Conservation (phyloP, 352 stramenopile species). For the Salisapilia sapeloensis region DNA sequence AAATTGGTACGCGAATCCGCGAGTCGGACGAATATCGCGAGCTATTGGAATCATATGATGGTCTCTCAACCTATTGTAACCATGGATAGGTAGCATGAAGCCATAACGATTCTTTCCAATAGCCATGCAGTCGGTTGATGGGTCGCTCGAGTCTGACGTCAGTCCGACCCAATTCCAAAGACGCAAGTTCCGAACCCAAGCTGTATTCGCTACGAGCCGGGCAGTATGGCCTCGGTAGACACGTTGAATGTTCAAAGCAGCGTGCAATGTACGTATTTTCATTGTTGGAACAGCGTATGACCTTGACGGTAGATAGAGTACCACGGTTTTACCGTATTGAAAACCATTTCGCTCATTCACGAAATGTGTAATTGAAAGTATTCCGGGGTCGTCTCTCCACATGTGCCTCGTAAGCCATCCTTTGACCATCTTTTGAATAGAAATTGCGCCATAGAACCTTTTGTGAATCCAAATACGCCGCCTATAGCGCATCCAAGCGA, state of each 20-base stretch:
- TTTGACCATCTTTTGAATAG: conserved; percentile 35
- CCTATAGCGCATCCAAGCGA: conserved; percentile 29
- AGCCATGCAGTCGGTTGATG: conserved; percentile 22
- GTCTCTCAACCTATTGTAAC: conserved; percentile 15
- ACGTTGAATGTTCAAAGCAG: conserved; percentile 21
- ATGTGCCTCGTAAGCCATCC: conserved; percentile 47
- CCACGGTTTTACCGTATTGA: conserved; percentile 22
- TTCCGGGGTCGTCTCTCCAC: conserved; percentile 37
- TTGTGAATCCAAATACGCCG: conserved; percentile 21
- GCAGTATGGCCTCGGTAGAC: conserved; percentile 26
- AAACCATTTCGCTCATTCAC: conserved; percentile 19
- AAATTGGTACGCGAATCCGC: conserved; percentile 52
- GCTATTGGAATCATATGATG: conserved; percentile 34
- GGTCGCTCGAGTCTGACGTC: conserved; percentile 1
- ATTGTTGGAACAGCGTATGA: conserved; percentile 41
- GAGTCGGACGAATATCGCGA: conserved; percentile 12
- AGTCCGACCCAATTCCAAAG: conserved; percentile 62
- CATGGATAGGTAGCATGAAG: conserved; percentile 31
- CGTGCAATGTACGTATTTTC: conserved; percentile 18
- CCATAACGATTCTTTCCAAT: conserved; percentile 32
- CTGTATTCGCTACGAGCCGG: conserved; percentile 35
- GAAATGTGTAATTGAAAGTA: conserved; percentile 18
- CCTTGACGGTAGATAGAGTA: conserved; percentile 13
- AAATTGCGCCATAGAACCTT: conserved; percentile 22
- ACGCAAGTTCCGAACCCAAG: conserved; percentile 49